Conservation (phyloP, 768 basidiomycete species). For the Lanmaoa pseudosensibilis region DNA sequence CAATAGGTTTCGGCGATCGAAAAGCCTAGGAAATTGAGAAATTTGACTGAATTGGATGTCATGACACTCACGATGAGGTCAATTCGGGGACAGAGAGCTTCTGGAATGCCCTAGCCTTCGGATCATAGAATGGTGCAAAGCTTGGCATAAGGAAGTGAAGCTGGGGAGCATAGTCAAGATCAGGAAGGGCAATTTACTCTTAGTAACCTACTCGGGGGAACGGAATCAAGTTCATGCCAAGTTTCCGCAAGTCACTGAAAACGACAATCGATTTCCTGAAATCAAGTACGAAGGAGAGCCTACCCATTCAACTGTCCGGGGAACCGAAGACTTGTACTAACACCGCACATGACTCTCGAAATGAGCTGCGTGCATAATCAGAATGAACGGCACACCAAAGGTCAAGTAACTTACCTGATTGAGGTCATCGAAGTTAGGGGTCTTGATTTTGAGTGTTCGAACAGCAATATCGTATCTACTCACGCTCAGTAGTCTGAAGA, state of each 20-base stretch:
- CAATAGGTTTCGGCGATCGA: conserved; percentile 77
- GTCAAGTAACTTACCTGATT: conserved; percentile 52
- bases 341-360: conserved; percentile 90
- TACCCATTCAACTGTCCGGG: conserved; percentile 93
- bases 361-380: conserved; percentile 50
- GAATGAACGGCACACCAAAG: neutral
- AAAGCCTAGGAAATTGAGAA: conserved; percentile 48
- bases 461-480: conserved; percentile 70
- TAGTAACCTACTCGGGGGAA: conserved; percentile 78
- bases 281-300: conserved; percentile 16
- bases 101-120: conserved; percentile 60
- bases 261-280: conserved; percentile 3
- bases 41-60: neutral
- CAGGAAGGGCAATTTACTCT: neutral
- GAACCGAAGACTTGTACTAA: conserved; percentile 89
- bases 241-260: conserved; percentile 77
- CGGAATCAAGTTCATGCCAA: conserved; percentile 92
- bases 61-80: conserved; percentile 61
- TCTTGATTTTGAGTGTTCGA: conserved; percentile 62
- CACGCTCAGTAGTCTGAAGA: neutral
- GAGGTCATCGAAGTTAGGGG: conserved; percentile 63
- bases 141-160: conserved; percentile 97
- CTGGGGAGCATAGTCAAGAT: conserved; percentile 38
- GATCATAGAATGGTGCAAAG: conserved; percentile 85
- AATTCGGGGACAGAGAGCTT: conserved; percentile 64